Evolutionary conservation across 306 rosid genomes (phyloP).

Genomic region (Pterocarpus macrocarpus): DNA sequence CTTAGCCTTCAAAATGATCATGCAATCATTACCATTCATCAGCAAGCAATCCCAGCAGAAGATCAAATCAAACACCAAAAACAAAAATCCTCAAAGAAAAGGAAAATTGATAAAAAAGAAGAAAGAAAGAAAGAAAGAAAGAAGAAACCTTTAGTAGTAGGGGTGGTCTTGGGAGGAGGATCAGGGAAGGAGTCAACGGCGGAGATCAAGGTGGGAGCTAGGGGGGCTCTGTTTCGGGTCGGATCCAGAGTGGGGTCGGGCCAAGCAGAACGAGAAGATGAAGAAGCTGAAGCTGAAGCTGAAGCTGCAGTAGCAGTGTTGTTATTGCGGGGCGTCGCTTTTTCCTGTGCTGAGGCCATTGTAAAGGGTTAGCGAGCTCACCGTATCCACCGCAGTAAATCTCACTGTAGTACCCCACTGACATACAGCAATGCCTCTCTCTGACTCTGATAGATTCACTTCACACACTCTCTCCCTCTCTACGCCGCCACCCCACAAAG

Average conservation of each 20-base stretch:
- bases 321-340: constrained; percentile 55
- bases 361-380: constrained; percentile 70
- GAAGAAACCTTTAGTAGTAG: constrained; percentile 69
- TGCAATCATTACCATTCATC: neutral
- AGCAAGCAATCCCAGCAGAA: neutral
- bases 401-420: constrained; percentile 62
- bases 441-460: neutral
- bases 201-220: constrained; percentile 54
- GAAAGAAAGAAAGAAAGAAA: neutral
- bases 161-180: constrained; percentile 54
- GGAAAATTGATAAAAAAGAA: neutral
- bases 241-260: constrained; percentile 52
- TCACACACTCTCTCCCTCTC: neutral
- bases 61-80: constrained; percentile 21
- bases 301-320: constrained; percentile 23
- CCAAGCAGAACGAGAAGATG: constrained; percentile 4
- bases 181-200: constrained; percentile 63
- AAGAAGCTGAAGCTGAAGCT: constrained; percentile 45
- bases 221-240: constrained; percentile 53
- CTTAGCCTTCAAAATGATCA: neutral
- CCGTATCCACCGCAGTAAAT: constrained; percentile 44
- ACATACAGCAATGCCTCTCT: constrained; percentile 64
- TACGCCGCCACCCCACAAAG: constrained; percentile 8
- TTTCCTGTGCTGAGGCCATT: constrained; percentile 84
- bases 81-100: neutral